A percentile compares a stretch with the other conserved stretches of the same genome.
phyloP scores from a whole-genome alignment of 306 rosid genomes.

The Vachellia pachyceras region DNA sequence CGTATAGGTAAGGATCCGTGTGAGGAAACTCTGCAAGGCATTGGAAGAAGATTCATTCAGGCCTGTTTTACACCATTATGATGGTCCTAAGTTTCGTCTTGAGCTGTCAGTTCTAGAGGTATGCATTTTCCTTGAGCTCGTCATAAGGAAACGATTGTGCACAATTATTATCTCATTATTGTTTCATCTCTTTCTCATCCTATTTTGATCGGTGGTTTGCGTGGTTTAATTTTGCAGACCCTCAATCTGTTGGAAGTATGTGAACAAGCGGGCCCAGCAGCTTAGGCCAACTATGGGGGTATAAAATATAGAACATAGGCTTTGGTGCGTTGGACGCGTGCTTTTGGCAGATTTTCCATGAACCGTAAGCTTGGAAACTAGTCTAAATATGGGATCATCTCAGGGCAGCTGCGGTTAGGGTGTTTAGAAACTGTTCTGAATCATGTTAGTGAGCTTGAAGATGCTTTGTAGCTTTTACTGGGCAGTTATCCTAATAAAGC shows the following conservation, averaged over 20 bases:
- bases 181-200: not conserved
- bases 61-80: slow-evolving; percentile 98
- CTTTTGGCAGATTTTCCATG: slow-evolving; percentile 71
- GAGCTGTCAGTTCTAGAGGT: slow-evolving; percentile 99
- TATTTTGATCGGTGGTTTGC: slow-evolving; percentile 10
- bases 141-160: not conserved
- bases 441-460: slow-evolving; percentile 48
- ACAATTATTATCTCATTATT: not conserved
- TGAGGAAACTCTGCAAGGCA: slow-evolving; percentile 89
- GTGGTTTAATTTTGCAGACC: slow-evolving; percentile 57
- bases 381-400: slow-evolving; percentile 48
- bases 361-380: slow-evolving; percentile 94
- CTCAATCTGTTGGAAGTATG: slow-evolving; percentile 91
- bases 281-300: slow-evolving; percentile 50
- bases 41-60: slow-evolving; percentile 98
- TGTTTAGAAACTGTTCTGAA: slow-evolving; percentile 56
- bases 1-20: slow-evolving; percentile 75
- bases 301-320: slow-evolving; percentile 45
- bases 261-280: slow-evolving; percentile 88
- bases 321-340: slow-evolving; percentile 68
- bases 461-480: slow-evolving; percentile 54
- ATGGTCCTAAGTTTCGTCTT: slow-evolving; percentile 98
- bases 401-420: slow-evolving; percentile 35
- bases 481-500: slow-evolving; percentile 41
- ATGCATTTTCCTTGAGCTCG: slow-evolving; percentile 25